Conservation (phyloP, 805 yeast species). For the Yarrowia hollandica region DNA sequence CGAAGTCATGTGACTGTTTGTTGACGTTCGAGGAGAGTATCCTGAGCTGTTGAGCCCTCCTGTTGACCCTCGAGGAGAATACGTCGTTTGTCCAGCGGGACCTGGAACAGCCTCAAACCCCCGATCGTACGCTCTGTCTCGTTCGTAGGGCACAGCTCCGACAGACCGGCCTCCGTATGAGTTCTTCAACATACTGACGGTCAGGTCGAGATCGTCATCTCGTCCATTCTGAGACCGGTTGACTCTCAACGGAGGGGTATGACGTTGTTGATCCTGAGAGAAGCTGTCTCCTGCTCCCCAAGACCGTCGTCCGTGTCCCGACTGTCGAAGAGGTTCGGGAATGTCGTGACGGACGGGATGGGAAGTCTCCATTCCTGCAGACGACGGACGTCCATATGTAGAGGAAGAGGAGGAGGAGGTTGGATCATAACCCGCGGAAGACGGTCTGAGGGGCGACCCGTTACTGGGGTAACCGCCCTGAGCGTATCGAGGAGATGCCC, state of each 20-base stretch:
- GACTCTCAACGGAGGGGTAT: background rate
- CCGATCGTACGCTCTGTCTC: constrained; percentile 18
- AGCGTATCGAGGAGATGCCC: background rate
- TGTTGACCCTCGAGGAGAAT: constrained; percentile 22
- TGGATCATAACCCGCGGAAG: constrained; percentile 1
- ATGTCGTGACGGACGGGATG: constrained; percentile 1
- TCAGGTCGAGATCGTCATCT: constrained; percentile 2
- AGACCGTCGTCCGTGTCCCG: constrained; percentile 4
- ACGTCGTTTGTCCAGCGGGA: background rate
- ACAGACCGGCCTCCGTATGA: constrained; percentile 17
- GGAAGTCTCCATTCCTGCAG: constrained; percentile 3
- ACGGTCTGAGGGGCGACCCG: constrained; percentile 3
- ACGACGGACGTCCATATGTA: background rate
- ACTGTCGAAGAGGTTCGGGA: constrained; percentile 10
- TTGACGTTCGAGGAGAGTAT: constrained; percentile 4
- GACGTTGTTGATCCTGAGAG: background rate
- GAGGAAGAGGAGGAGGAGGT: background rate
- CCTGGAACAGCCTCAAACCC: constrained; percentile 4
- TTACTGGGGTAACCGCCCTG: background rate
- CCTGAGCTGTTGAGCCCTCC: constrained; percentile 16
- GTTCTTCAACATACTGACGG: constrained; percentile 20
- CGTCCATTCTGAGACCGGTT: background rate
- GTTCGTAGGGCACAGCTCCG: background rate
- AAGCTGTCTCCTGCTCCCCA: constrained; percentile 26
- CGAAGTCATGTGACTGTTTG: constrained; percentile 15